Base-by-base conservation (phyloP, 164 flowering plant species). In the Pachysandra terminalis region DNA sequence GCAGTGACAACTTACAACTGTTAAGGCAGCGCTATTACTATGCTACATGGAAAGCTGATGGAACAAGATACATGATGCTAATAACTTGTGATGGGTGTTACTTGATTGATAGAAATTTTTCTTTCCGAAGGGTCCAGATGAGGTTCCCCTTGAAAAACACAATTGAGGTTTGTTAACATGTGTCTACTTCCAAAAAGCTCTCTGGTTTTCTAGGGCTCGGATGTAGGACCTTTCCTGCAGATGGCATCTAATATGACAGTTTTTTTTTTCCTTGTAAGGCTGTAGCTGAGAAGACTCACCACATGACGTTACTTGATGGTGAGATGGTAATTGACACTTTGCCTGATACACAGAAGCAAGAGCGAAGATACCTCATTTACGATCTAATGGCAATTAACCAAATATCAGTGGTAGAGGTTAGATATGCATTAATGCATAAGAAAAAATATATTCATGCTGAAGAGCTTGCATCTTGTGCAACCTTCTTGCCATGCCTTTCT, bases 1-100 rank as follows among this genome's bases (percentile, higher is more conserved):
- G 75, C 90, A 95, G 99, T 78, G 90, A 90, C 1, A 96, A 93
- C 69, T 73, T 91, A 60, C 91, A 89, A 71, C 78, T 93, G 59
- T 71, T 96, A 56, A 84, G 95, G 69, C 98, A 93, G 68, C 87
- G 96, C 0, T 96, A 96, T 74, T 91, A 96, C 75, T 96, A 96
- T 81, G 97, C 98, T n/a, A 93, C 99, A 40, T 96, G 98, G 98
- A 96, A 96, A 81, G 96, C 97, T 71, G 99, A 96, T 82, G 99
- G 98, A 68, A 91, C 99, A 40, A 79, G 99, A 72, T 93, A 96
- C 69, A 90, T 96, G 99, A 86, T 93, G 97, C 83, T 96, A 41
- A 86, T 96, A 66, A 91, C 92, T 14, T 62, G 74, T 71, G 91
- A 96, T 85, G 98, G 98, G 2, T 93, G 97, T 74, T 96, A 87